Evolutionary conservation across 2,329 filamentous ascomycete genomes (phyloP).

Genomic region (Leptographium wingfieldii): DNA sequence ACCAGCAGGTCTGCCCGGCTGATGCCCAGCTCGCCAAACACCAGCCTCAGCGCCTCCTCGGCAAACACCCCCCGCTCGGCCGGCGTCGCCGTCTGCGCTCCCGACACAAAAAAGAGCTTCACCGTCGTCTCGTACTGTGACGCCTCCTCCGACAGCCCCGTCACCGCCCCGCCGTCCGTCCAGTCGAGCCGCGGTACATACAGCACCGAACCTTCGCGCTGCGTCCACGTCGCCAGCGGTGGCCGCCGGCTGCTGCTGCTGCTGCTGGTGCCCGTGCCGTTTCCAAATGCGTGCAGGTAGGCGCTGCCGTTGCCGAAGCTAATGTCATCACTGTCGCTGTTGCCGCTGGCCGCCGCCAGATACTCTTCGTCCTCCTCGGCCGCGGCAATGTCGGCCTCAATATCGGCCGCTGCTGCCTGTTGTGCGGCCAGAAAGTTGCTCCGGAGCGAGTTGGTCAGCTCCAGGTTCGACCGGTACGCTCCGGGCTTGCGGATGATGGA

Average conservation of each 20-base stretch:
- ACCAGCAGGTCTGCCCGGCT: slow-evolving; percentile 75
- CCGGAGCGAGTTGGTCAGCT: slow-evolving; percentile 78
- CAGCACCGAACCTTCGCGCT: slow-evolving; percentile 43
- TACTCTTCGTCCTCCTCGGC: slow-evolving; percentile 15
- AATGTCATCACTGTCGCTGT: neutral
- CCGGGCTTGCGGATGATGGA: slow-evolving; percentile 72
- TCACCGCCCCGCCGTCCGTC: slow-evolving; percentile 19
- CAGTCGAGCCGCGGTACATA: slow-evolving; percentile 73
- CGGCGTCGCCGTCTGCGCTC: slow-evolving; percentile 47
- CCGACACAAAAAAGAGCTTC: slow-evolving; percentile 85
- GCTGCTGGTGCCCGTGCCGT: neutral
- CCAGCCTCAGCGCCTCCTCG: slow-evolving; percentile 64
- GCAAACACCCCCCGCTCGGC: slow-evolving; percentile 57
- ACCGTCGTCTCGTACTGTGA: slow-evolving; percentile 86
- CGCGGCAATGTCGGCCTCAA: slow-evolving; percentile 16
- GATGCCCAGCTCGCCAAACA: slow-evolving; percentile 67
- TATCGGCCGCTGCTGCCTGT: slow-evolving; percentile 34
- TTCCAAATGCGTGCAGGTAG: slow-evolving; percentile 6
- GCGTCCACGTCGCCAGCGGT: slow-evolving; percentile 51
- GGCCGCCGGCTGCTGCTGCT: slow-evolving; percentile 16
- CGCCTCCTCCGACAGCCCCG: slow-evolving; percentile 67
- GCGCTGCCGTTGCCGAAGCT: slow-evolving; percentile 14
- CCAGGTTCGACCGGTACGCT: slow-evolving; percentile 77
- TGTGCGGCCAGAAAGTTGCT: slow-evolving; percentile 70
- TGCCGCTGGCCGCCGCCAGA: neutral